These are phyloP conservation scores for Lactifluus volemus DNA, from an alignment of 768 basidiomycete genomes.

Conservation along the genomic window DNA sequence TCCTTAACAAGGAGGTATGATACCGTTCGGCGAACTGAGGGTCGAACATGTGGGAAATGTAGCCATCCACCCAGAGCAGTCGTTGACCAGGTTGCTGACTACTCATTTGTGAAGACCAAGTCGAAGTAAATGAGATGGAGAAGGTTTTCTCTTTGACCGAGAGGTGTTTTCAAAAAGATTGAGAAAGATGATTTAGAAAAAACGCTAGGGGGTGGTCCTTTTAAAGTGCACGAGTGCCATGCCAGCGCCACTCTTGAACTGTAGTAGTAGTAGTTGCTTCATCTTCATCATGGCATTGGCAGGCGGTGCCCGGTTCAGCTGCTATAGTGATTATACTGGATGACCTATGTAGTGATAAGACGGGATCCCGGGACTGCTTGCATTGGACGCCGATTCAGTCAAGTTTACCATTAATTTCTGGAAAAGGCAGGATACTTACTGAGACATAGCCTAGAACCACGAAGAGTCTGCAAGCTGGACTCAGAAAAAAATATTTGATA, in stretches of 20 bases:
- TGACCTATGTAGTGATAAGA: neutral
- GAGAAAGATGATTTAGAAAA: neutral
- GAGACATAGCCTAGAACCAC: neutral
- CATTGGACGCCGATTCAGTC: neutral
- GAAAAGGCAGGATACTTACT: neutral
- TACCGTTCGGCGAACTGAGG: neutral
- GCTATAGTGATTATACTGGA: neutral
- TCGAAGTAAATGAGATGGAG: neutral
- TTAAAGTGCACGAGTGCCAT: neutral
- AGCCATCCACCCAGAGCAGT: slow-evolving; percentile 5
- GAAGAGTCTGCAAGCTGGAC: neutral
- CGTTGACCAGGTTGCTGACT: neutral
- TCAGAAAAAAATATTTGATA: neutral
- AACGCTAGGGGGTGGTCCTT: neutral
- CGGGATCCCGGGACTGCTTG: neutral
- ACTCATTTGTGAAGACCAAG: neutral
- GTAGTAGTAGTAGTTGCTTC: neutral
- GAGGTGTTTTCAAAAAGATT: neutral
- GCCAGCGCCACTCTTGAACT: too few relatives aligned
- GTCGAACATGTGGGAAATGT: neutral
- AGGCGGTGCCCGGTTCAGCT: neutral
- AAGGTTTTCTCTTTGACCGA: neutral
- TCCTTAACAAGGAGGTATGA: neutral
- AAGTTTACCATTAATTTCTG: too few relatives aligned
- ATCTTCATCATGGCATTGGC: neutral